Evolutionary conservation across 2,329 filamentous ascomycete species (phyloP).

Genomic region (Phyllachora maydis): DNA sequence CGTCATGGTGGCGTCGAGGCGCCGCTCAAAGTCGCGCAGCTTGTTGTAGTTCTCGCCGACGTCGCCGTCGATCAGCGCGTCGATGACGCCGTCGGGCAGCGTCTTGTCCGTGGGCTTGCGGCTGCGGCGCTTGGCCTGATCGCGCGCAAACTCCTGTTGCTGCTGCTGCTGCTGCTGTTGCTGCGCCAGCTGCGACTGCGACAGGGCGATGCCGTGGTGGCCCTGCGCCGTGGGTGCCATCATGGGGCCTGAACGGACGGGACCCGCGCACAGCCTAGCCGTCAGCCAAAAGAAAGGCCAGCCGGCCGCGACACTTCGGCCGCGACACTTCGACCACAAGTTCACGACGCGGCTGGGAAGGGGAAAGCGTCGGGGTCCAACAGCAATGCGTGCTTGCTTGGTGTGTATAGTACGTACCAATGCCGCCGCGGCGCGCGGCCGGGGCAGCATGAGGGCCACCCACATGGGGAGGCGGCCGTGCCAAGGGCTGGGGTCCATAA

Average conservation of each 20-base stretch:
- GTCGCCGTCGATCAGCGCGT: conserved; percentile 45
- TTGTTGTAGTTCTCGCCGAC: conserved; percentile 65
- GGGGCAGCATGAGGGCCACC: too few species aligned
- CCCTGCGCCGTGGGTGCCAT: conserved; percentile 30
- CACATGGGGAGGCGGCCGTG: too few species aligned
- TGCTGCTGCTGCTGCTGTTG: conserved; percentile 26
- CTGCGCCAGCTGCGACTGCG: conserved; percentile 32
- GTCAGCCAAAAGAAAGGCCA: too few species aligned
- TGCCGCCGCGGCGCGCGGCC: too few species aligned
- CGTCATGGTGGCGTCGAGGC: conserved; percentile 81
- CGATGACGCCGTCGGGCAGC: conserved; percentile 75
- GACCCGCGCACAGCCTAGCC: too few species aligned
- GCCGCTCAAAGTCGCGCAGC: conserved; percentile 69
- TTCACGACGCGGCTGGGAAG: too few species aligned
- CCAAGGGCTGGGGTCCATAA: too few species aligned
- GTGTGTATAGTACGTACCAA: too few species aligned
- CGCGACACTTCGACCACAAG: too few species aligned
- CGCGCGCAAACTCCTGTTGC: conserved; percentile 24
- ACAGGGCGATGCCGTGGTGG: conserved; percentile 27
- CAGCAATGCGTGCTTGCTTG: too few species aligned
- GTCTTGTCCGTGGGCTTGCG: conserved; percentile 89
- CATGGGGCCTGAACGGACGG: conserved; percentile 23
- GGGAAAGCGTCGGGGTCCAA: too few species aligned
- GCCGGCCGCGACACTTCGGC: too few species aligned
- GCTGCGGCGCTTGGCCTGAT: conserved; percentile 59